A percentile compares a stretch with the other conserved stretches of the same genome.
Evolutionary conservation across 495 filamentous ascomycete genomes (phyloP).

Genomic region (Amniculicola lignicola): DNA sequence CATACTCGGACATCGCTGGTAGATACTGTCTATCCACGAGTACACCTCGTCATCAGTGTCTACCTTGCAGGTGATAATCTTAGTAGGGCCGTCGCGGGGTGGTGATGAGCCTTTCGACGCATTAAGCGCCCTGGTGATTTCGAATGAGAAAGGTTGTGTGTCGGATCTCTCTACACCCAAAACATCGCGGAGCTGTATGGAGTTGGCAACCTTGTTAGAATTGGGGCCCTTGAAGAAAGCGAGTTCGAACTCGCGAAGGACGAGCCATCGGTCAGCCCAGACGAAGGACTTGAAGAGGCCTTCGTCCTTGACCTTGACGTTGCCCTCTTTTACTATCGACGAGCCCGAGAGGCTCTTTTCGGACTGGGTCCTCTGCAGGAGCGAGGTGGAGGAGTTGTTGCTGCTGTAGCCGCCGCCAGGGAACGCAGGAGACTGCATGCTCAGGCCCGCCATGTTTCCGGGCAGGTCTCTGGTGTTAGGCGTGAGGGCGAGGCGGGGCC

Average conservation of each 20-base stretch:
- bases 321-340: conserved; percentile 80
- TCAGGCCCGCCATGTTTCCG: conserved; percentile 74
- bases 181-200: conserved; percentile 79
- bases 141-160: conserved; percentile 81
- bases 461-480: conserved; percentile 66
- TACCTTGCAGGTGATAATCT: conserved; percentile 80
- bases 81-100: conserved; percentile 70
- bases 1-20: conserved; percentile 93
- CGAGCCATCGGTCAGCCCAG: conserved; percentile 86
- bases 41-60: conserved; percentile 95
- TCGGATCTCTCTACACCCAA: conserved; percentile 82
- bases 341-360: conserved; percentile 60
- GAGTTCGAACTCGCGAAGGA: conserved; percentile 80
- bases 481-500: conserved; percentile 71
- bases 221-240: conserved; percentile 90
- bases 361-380: conserved; percentile 52
- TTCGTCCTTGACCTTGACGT: conserved; percentile 82
- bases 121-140: conserved; percentile 72
- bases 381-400: conserved; percentile 55
- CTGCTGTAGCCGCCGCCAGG: conserved; percentile 53
- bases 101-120: conserved; percentile 53
- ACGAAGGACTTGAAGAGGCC: conserved; percentile 71
- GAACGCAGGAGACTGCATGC: conserved; percentile 60
- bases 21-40: conserved; percentile 97
- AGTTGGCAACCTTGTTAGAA: conserved; percentile 69